A percentile compares a stretch with the other conserved stretches of the same genome.
Evolutionary conservation across 495 filamentous ascomycete species (phyloP).

Genomic region (Coniosporium apollinis): DNA sequence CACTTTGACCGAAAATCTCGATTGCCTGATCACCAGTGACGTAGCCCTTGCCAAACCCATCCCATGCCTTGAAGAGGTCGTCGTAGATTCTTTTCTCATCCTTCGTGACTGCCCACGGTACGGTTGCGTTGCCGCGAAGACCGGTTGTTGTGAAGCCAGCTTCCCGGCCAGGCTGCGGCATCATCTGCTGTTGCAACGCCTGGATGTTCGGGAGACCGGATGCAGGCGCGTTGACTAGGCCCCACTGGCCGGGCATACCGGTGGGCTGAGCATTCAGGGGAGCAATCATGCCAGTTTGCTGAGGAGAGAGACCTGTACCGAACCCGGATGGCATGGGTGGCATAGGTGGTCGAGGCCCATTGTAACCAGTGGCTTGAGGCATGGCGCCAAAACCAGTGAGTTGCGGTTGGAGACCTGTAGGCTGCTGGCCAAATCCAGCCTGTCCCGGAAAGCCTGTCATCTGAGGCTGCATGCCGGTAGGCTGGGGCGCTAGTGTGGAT

Average conservation of each 20-base stretch:
- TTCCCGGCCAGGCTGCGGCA: conserved; percentile 92
- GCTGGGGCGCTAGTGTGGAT: conserved; percentile 54
- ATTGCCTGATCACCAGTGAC: conserved; percentile 88
- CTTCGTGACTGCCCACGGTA: conserved; percentile 98
- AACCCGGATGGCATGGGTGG: conserved; percentile 89
- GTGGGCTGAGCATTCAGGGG: conserved; percentile 88
- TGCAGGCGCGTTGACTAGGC: conserved; percentile 83
- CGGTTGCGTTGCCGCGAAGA: conserved; percentile 79
- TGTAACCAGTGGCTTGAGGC: conserved; percentile 46
- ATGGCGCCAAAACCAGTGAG: conserved; percentile 27
- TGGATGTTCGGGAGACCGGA: conserved; percentile 87
- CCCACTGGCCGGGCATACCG: conserved; percentile 92
- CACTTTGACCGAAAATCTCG: conserved; percentile 95
- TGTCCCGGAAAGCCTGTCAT: conserved; percentile 24
- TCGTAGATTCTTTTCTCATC: conserved; percentile 97
- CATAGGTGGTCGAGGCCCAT: conserved; percentile 72
- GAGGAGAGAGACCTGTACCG: conserved; percentile 45
- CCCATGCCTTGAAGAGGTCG: conserved; percentile 89
- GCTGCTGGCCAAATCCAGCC: conserved; percentile 17
- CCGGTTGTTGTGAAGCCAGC: conserved; percentile 79
- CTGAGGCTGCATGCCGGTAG: conserved; percentile 52
- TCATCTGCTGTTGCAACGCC: conserved; percentile 85
- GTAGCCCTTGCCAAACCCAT: conserved; percentile 84
- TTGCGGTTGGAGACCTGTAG: conserved; percentile 37
- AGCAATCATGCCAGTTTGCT: conserved; percentile 36